A percentile compares a stretch with the other conserved stretches of the same genome.
Evolutionary conservation across 495 filamentous ascomycete genomes (phyloP).

Genomic region (Penicillium maclennaniae): DNA sequence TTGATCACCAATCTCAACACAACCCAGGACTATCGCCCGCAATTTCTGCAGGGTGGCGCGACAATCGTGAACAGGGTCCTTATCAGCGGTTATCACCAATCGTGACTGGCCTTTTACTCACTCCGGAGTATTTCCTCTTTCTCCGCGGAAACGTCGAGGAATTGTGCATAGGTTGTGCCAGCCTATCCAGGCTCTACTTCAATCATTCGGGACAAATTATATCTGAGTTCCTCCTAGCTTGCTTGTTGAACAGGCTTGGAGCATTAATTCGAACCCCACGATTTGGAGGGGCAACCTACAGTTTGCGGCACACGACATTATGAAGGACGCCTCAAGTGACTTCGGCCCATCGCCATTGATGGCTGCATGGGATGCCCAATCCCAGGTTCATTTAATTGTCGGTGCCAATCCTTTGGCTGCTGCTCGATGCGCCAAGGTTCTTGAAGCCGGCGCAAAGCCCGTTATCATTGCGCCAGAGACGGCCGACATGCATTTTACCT

Average conservation of each 20-base stretch:
- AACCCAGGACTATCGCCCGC: neutral
- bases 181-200: neutral
- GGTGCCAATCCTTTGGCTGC: slow-evolving; percentile 85
- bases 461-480: slow-evolving; percentile 73
- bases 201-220: neutral
- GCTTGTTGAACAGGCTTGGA: neutral
- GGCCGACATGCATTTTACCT: slow-evolving; percentile 61
- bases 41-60: neutral
- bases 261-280: neutral
- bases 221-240: neutral
- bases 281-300: slow-evolving; percentile 20
- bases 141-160: slow-evolving; percentile 29
- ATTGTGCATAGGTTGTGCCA: slow-evolving; percentile 3
- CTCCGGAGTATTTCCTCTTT: slow-evolving; percentile 18
- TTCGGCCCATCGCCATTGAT: slow-evolving; percentile 53
- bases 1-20: neutral
- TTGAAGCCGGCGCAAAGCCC: slow-evolving; percentile 83
- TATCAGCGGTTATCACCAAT: slow-evolving; percentile 30
- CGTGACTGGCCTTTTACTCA: slow-evolving; percentile 24
- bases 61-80: slow-evolving; percentile 4
- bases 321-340: slow-evolving; percentile 34
- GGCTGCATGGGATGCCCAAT: slow-evolving; percentile 68
- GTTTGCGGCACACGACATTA: slow-evolving; percentile 20
- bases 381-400: slow-evolving; percentile 80
- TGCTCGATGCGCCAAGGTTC: slow-evolving; percentile 71